These are phyloP conservation scores for Fusarium liriodendri DNA, from an alignment of 2,329 filamentous ascomycete genomes.

Conservation along the genomic window DNA sequence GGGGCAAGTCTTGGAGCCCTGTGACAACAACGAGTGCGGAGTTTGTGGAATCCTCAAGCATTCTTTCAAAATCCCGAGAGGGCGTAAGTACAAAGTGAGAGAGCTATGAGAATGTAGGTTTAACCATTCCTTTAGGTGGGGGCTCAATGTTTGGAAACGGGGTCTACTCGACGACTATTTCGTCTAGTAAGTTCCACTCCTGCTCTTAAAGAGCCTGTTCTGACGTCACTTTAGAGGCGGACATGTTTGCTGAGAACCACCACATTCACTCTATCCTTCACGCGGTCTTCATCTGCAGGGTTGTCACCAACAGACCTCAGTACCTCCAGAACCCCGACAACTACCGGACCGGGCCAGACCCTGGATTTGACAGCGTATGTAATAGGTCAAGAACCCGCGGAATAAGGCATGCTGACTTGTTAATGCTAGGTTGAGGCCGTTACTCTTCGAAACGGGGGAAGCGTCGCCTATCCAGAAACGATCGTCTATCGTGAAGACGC, in stretches of 20 bases:
- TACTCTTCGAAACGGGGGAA: background rate
- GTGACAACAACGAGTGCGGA: background rate
- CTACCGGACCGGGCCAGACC: background rate
- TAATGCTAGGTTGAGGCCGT: background rate
- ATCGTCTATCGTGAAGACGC: slow-evolving; percentile 24
- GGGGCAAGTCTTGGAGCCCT: background rate
- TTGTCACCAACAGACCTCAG: background rate
- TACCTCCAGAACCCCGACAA: fast-evolving
- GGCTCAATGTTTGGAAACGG: slow-evolving; percentile 10
- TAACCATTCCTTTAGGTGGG: background rate
- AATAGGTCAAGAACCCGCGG: fast-evolving
- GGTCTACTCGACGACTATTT: background rate
- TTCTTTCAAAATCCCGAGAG: background rate
- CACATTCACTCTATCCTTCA: background rate
- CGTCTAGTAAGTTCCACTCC: background rate
- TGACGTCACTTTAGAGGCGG: background rate
- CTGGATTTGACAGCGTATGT: slow-evolving; percentile 15
- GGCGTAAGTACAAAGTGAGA: background rate
- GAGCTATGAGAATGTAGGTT: background rate
- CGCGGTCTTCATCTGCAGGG: background rate
- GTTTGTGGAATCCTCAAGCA: background rate
- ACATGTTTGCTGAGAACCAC: background rate
- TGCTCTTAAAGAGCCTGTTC: background rate
- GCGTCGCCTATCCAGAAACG: background rate
- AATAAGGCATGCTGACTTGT: background rate